A percentile compares a stretch with the other conserved stretches of the same genome.
phyloP scores from a whole-genome alignment of 2,329 filamentous ascomycete genomes.

The Coniochaeta prunicola region DNA sequence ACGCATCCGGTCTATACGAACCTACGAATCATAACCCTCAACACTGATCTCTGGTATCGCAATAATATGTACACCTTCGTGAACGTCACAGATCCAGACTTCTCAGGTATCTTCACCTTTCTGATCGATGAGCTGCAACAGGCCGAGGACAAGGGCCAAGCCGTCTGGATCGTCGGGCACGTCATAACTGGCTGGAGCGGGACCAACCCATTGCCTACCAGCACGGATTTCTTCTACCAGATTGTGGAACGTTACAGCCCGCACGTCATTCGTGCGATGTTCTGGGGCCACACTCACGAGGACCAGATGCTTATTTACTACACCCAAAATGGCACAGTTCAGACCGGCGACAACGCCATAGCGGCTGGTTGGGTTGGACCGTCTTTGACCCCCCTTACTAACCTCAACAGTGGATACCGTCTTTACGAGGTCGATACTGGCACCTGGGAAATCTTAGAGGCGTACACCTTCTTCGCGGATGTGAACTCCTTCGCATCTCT shows the following conservation, averaged over 20 bases:
- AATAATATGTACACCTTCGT: slow-evolving; percentile 34
- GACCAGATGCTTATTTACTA: slow-evolving; percentile 36
- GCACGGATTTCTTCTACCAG: slow-evolving; percentile 31
- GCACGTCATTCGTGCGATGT: slow-evolving; percentile 32
- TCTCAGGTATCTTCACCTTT: slow-evolving; percentile 32
- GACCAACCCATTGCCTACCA: slow-evolving; percentile 39
- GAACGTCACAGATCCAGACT: slow-evolving; percentile 30
- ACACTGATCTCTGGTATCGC: slow-evolving; percentile 38
- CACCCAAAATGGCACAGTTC: slow-evolving; percentile 38
- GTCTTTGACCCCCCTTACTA: slow-evolving; percentile 38
- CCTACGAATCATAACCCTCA: slow-evolving; percentile 37
- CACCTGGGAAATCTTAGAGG: slow-evolving; percentile 33
- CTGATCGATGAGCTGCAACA: slow-evolving; percentile 29
- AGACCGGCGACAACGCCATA: slow-evolving; percentile 28
- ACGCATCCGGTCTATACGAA: slow-evolving; percentile 38
- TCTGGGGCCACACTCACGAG: slow-evolving; percentile 34
- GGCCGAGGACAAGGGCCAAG: slow-evolving; percentile 30
- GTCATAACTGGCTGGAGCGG: slow-evolving; percentile 51
- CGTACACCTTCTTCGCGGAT: slow-evolving; percentile 32
- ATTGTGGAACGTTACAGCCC: slow-evolving; percentile 34
- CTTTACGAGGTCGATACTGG: slow-evolving; percentile 36
- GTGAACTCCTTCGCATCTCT: slow-evolving; percentile 30
- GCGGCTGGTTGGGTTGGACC: slow-evolving; percentile 33
- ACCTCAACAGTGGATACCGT: slow-evolving; percentile 34
- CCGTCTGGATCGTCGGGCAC: slow-evolving; percentile 35